These are phyloP conservation scores for Lichina pygmaea DNA, from an alignment of 495 filamentous ascomycete genomes.

Conservation along the genomic window DNA sequence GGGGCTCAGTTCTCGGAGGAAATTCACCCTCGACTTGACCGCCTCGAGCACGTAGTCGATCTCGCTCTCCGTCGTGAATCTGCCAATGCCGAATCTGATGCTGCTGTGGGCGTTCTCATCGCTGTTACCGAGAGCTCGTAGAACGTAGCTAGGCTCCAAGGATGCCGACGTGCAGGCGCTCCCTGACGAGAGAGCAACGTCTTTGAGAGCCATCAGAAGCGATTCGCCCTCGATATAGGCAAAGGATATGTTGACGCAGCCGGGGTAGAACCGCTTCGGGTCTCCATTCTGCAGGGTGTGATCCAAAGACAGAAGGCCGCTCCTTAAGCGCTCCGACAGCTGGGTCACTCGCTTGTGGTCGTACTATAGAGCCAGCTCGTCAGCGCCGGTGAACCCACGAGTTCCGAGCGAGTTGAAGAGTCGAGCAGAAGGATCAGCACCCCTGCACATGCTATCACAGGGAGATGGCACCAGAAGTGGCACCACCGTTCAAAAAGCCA, in stretches of 20 bases:
- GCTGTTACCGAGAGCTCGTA: slow-evolving; percentile 77
- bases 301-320: slow-evolving; percentile 63
- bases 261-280: slow-evolving; percentile 60
- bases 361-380: slow-evolving; percentile 28
- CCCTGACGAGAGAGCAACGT: slow-evolving; percentile 89
- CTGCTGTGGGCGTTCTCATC: slow-evolving; percentile 95
- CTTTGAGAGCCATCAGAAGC: slow-evolving; percentile 91
- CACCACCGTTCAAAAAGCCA: slow-evolving; percentile 29
- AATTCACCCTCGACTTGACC: slow-evolving; percentile 64
- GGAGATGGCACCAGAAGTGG: slow-evolving; percentile 12
- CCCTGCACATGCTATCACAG: slow-evolving; percentile 26
- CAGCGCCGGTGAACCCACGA: no score
- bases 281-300: slow-evolving; percentile 85
- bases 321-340: slow-evolving; percentile 59
- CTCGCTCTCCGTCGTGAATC: slow-evolving; percentile 84
- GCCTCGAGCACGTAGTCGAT: slow-evolving; percentile 97
- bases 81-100: slow-evolving; percentile 90
- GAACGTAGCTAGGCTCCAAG: slow-evolving; percentile 82
- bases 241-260: slow-evolving; percentile 95
- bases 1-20: slow-evolving; percentile 84
- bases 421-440: slow-evolving; percentile 17
- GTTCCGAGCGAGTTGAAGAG: no score
- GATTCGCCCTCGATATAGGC: slow-evolving; percentile 97
- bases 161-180: slow-evolving; percentile 95
- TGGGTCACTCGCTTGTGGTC: slow-evolving; percentile 58